Conservation (phyloP, 208 protist species). For the Leishmania tropica region DNA sequence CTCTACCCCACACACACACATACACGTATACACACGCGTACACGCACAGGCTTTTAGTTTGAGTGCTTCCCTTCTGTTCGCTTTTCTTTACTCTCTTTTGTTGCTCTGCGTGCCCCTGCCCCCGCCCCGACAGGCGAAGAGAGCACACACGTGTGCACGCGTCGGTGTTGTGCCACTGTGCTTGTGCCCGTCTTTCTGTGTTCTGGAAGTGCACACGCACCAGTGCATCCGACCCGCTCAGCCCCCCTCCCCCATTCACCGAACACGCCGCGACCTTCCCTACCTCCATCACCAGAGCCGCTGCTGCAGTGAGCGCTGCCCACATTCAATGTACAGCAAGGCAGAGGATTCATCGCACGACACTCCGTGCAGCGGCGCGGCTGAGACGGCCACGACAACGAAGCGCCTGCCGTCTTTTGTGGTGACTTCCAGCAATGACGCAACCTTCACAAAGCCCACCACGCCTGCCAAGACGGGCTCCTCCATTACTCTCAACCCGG, state of each 20-base stretch:
- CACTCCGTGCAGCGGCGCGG: slow-evolving; percentile 1
- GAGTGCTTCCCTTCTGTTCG: neutral
- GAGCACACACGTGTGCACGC: neutral
- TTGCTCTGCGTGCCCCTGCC: neutral
- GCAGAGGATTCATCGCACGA: slow-evolving; percentile 10
- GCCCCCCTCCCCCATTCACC: neutral
- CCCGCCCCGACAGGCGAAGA: neutral
- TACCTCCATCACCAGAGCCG: neutral
- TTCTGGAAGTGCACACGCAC: neutral
- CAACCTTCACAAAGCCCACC: neutral
- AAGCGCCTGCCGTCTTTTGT: slow-evolving; percentile 20
- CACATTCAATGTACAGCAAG: neutral
- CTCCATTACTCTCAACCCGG: slow-evolving; percentile 18
- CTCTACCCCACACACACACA: too few species aligned
- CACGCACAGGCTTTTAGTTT: neutral
- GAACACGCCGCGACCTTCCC: neutral
- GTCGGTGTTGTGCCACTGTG: neutral
- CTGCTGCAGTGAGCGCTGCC: neutral
- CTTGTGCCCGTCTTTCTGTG: neutral
- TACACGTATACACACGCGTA: too few species aligned
- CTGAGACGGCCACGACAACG: neutral
- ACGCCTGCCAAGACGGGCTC: neutral
- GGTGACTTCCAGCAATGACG: slow-evolving; percentile 31
- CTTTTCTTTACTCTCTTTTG: neutral
- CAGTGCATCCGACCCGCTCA: neutral